phyloP scores from a whole-genome alignment of 139 green algal genomes.

The Limnomonas spitsbergensis region DNA sequence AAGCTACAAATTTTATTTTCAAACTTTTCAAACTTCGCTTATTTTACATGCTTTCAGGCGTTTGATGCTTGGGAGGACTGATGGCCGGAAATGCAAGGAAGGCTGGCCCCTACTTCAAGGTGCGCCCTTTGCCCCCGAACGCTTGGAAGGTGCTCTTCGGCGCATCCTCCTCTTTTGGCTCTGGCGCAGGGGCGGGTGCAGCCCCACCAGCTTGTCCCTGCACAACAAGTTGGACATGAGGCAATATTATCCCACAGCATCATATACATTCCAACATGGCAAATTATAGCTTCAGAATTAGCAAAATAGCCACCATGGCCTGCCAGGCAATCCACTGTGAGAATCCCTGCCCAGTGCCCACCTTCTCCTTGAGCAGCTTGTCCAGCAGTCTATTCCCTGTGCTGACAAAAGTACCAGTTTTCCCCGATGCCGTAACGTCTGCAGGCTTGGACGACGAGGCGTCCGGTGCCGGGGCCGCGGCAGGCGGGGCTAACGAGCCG shows the following conservation, averaged over 20 bases:
- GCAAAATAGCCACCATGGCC: not conserved
- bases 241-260: too few species aligned
- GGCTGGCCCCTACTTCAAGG: conserved; percentile 37
- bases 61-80: too few species aligned
- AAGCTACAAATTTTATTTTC: too few species aligned
- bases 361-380: conserved; percentile 45
- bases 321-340: not conserved
- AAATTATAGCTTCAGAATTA: too few species aligned
- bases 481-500: not conserved
- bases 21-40: too few species aligned
- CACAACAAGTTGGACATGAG: too few species aligned
- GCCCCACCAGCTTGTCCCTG: conserved; percentile 26
- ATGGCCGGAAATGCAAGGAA: too few species aligned
- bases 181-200: conserved; percentile 13
- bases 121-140: conserved; percentile 57
- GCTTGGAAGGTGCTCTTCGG: conserved; percentile 51
- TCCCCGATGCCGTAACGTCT: conserved; percentile 21
- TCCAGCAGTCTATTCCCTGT: conserved; percentile 66
- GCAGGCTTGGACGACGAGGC: conserved; percentile 14
- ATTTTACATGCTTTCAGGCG: too few species aligned
- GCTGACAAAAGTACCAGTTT: conserved; percentile 65
- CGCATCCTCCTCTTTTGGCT: conserved; percentile 41
- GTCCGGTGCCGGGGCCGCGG: not conserved
- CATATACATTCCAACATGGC: too few species aligned
- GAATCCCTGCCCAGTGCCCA: conserved; percentile 3